phyloP scores from a whole-genome alignment of 805 yeast genomes.

The Teunomyces kruisii region DNA sequence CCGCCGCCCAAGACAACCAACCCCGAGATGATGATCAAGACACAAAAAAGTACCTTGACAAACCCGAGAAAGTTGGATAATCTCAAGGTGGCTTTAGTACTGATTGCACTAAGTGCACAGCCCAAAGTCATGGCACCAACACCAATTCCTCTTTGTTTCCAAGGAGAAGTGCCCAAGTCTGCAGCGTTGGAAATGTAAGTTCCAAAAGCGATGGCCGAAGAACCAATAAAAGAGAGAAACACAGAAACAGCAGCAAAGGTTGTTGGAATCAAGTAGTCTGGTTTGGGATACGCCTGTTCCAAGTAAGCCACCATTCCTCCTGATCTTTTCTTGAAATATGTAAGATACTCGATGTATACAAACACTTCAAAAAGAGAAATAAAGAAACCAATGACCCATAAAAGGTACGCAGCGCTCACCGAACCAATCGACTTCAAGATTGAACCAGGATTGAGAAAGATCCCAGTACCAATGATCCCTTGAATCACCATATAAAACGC shows the following conservation, averaged over 20 bases:
- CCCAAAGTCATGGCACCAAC: slow-evolving; percentile 28
- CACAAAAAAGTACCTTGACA: slow-evolving; percentile 30
- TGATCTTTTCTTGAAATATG: slow-evolving; percentile 29
- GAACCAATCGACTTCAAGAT: slow-evolving; percentile 46
- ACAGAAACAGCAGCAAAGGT: slow-evolving; percentile 39
- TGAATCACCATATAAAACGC: slow-evolving; percentile 67
- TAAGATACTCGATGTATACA: slow-evolving; percentile 32
- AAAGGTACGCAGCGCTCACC: slow-evolving; percentile 30
- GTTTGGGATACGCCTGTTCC: slow-evolving; percentile 36
- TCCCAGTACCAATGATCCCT: slow-evolving; percentile 75
- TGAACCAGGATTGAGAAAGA: slow-evolving; percentile 67
- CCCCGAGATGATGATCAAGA: slow-evolving; percentile 34
- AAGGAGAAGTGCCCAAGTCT: slow-evolving; percentile 22
- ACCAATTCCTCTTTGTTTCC: slow-evolving; percentile 38
- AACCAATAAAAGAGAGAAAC: slow-evolving; percentile 32
- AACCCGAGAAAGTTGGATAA: slow-evolving; percentile 35
- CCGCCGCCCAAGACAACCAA: slow-evolving; percentile 37
- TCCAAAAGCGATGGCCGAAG: slow-evolving; percentile 39
- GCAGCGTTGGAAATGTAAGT: slow-evolving; percentile 34
- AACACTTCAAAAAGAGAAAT: slow-evolving; percentile 30
- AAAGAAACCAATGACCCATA: slow-evolving; percentile 27
- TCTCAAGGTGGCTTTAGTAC: slow-evolving; percentile 27
- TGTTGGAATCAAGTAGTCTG: slow-evolving; percentile 34
- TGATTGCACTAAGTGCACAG: slow-evolving; percentile 19
- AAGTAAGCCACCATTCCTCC: slow-evolving; percentile 38